Evolutionary conservation across 208 protist genomes (phyloP).

Genomic region (Strigomonas galati): DNA sequence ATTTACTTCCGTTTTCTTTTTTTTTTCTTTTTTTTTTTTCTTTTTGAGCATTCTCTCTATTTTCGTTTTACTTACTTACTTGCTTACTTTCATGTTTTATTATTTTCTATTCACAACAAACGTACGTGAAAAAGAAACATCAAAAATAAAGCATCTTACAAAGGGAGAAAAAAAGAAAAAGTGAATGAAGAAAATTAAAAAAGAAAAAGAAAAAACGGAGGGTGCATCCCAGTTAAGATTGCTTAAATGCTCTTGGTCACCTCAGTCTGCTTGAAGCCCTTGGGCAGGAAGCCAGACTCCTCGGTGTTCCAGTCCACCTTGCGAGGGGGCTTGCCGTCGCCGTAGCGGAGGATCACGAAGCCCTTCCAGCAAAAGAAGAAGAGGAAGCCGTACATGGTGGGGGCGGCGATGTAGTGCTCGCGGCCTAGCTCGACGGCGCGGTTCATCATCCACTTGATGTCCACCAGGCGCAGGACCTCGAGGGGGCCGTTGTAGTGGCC

Average conservation of each 20-base stretch:
- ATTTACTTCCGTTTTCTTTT: background rate
- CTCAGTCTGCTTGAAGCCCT: conserved; percentile 66
- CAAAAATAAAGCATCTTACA: background rate
- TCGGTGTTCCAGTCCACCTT: conserved; percentile 88
- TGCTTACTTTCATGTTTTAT: conserved; percentile 11
- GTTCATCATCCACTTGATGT: conserved; percentile 92
- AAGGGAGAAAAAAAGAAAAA: conserved; percentile 18
- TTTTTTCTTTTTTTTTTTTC: conserved; percentile 1
- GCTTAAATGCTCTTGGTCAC: conserved; percentile 54
- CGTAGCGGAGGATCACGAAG: conserved; percentile 65
- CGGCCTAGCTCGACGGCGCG: conserved; percentile 76
- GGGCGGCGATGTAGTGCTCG: conserved; percentile 84
- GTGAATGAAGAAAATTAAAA: background rate
- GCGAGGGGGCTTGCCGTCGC: conserved; percentile 81
- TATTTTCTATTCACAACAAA: too few species aligned
- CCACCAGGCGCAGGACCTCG: conserved; percentile 62
- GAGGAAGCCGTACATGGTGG: conserved; percentile 75
- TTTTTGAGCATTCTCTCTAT: too few species aligned
- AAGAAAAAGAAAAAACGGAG: conserved; percentile 3
- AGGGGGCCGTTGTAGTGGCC: conserved; percentile 68
- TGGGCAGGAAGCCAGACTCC: conserved; percentile 73
- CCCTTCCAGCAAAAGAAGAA: conserved; percentile 88
- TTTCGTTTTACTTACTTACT: conserved; percentile 9
- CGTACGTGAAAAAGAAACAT: conserved; percentile 14
- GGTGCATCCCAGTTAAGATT: background rate